Evolutionary conservation across 1,284 basidiomycete genomes (phyloP).

Genomic region (Psilocybe mexicana): DNA sequence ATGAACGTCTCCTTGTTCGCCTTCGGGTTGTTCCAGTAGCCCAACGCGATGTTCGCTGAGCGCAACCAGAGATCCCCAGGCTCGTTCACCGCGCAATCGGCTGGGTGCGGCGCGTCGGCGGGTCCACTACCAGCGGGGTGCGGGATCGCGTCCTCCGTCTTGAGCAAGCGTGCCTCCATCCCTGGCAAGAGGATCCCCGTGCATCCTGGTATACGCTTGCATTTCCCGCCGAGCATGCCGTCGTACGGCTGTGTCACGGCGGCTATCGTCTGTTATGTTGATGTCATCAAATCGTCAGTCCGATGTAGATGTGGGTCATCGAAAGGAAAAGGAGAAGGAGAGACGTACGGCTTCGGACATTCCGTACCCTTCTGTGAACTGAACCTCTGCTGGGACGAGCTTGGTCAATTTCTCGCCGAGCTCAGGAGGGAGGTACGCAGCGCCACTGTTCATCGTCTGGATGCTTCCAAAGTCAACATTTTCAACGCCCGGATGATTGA

Average conservation of each 20-base stretch:
- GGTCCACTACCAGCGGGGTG: slow-evolving; percentile 22
- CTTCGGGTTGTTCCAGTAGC: slow-evolving; percentile 70
- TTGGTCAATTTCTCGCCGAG: slow-evolving; percentile 44
- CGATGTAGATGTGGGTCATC: background rate
- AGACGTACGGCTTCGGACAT: slow-evolving; percentile 70
- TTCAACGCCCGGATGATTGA: slow-evolving; percentile 50
- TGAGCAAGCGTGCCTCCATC: slow-evolving; percentile 47
- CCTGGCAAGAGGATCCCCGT: slow-evolving; percentile 64
- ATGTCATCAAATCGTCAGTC: background rate
- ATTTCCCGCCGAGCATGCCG: slow-evolving; percentile 46
- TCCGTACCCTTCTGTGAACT: slow-evolving; percentile 64
- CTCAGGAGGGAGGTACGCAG: slow-evolving; percentile 65
- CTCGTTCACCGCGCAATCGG: slow-evolving; percentile 41
- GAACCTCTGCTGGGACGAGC: slow-evolving; percentile 36
- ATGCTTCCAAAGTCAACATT: slow-evolving; percentile 59
- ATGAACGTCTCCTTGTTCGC: slow-evolving; percentile 67
- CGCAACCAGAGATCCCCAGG: slow-evolving; percentile 65
- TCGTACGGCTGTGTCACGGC: slow-evolving; percentile 47
- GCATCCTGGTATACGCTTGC: slow-evolving; percentile 43
- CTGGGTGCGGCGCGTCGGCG: slow-evolving; percentile 45
- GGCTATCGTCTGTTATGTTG: slow-evolving; percentile 51
- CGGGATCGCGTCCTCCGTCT: slow-evolving; percentile 4
- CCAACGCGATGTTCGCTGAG: slow-evolving; percentile 54
- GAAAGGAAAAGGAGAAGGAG: background rate
- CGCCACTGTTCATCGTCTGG: slow-evolving; percentile 49